These are phyloP conservation scores for Chiua virens DNA, from an alignment of 768 basidiomycete genomes.

Conservation along the genomic window DNA sequence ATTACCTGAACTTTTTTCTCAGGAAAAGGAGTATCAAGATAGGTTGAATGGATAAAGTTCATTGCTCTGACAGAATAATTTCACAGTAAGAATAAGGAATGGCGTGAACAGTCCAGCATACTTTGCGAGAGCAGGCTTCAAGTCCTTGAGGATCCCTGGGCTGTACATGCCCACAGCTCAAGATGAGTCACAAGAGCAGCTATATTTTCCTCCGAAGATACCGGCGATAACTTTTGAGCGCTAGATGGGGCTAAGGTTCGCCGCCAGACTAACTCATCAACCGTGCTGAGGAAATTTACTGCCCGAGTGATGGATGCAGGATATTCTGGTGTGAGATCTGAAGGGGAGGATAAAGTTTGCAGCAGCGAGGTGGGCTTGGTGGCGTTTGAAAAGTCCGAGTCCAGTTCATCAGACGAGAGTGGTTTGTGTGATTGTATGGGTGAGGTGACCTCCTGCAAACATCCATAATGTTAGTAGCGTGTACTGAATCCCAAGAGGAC, in stretches of 20 bases:
- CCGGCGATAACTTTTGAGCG: conserved; percentile 5
- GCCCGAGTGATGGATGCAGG: conserved; percentile 21
- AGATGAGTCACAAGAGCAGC: conserved; percentile 24
- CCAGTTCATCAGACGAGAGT: conserved; percentile 26
- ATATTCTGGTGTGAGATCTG: conserved; percentile 1
- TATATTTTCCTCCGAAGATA: conserved; percentile 29
- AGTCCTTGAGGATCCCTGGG: conserved; percentile 17
- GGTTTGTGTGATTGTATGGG: conserved; percentile 2
- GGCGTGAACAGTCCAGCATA: no score
- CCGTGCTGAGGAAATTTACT: conserved; percentile 24
- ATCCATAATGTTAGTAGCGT: neutral
- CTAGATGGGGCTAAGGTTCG: conserved; percentile 11
- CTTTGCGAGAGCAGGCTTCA: conserved; percentile 1
- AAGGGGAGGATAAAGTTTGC: neutral
- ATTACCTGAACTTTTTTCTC: no score
- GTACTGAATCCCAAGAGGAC: neutral
- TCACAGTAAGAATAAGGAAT: no score
- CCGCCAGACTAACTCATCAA: conserved; percentile 32
- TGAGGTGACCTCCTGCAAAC: conserved; percentile 9
- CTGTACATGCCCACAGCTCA: conserved; percentile 27
- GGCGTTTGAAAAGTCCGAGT: conserved; percentile 4
- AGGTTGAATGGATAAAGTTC: no score
- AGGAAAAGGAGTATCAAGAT: no score
- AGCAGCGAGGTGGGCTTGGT: no score
- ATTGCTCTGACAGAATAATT: no score